phyloP scores from a whole-genome alignment of 495 filamentous ascomycete genomes.

The Talaromyces ruber region DNA sequence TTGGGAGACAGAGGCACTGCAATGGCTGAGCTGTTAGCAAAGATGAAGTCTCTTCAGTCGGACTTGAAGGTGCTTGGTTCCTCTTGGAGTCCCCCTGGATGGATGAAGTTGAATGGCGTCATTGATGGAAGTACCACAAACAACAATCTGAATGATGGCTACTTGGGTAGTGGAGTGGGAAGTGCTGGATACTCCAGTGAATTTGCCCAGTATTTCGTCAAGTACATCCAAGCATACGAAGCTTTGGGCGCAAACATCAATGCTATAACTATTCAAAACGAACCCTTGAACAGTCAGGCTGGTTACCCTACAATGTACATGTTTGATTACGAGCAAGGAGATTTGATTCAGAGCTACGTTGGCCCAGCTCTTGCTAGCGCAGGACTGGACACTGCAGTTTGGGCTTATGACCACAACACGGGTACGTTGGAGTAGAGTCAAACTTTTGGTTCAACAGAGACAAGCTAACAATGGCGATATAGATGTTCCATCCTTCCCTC shows the following conservation, averaged over 20 bases:
- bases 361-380: conserved; percentile 37
- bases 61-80: conserved; percentile 41
- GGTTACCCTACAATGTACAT: conserved; percentile 48
- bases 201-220: conserved; percentile 47
- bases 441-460: neutral
- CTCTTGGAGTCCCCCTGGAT: conserved; percentile 46
- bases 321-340: conserved; percentile 35
- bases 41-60: conserved; percentile 9
- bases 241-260: conserved; percentile 36
- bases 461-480: neutral
- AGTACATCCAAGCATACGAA: conserved; percentile 45
- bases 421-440: conserved; percentile 15
- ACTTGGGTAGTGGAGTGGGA: neutral
- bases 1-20: conserved; percentile 42
- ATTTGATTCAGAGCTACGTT: conserved; percentile 39
- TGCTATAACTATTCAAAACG: conserved; percentile 51
- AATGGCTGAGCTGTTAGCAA: conserved; percentile 39
- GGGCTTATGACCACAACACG: conserved; percentile 53
- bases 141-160: conserved; percentile 43
- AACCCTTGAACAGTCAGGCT: conserved; percentile 44
- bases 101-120: conserved; percentile 49
- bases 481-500: conserved; percentile 36
- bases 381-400: conserved; percentile 33
- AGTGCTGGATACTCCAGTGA: conserved; percentile 16
- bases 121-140: conserved; percentile 38